These are phyloP conservation scores for Apiotrichum mycotoxinovorans DNA, from an alignment of 1,284 basidiomycete genomes.

Conservation along the genomic window DNA sequence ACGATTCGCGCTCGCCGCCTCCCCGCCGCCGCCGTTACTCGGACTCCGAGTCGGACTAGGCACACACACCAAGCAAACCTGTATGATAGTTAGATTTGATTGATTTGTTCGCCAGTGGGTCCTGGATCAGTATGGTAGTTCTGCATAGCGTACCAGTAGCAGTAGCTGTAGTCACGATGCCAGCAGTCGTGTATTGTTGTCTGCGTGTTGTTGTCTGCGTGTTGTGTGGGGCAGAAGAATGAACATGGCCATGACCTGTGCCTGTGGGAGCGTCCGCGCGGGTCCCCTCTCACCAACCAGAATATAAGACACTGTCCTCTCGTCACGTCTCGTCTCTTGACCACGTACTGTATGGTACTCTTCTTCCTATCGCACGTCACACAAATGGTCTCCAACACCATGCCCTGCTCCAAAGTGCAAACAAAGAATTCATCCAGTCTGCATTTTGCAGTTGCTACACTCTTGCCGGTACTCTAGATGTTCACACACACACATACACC, in stretches of 20 bases:
- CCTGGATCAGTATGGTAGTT: neutral
- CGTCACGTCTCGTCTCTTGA: no score
- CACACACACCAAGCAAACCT: no score
- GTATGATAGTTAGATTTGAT: neutral
- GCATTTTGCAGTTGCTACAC: no score
- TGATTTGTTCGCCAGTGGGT: no score
- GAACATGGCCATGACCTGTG: neutral
- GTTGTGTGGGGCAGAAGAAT: neutral
- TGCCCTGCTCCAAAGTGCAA: no score
- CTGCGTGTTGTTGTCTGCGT: neutral
- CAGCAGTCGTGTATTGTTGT: neutral
- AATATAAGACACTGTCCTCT: neutral
- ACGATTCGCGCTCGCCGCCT: conserved; percentile 18
- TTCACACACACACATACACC: conserved; percentile 53
- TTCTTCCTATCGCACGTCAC: no score
- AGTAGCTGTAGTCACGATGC: neutral
- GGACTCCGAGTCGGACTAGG: neutral
- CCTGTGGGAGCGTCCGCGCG: neutral
- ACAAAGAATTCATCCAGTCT: no score
- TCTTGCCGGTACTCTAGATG: conserved; percentile 51
- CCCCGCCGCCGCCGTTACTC: conserved; percentile 6
- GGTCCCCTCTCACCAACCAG: neutral
- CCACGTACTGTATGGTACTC: no score
- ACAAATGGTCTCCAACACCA: no score
- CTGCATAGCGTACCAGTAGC: neutral